Evolutionary conservation across 2,329 filamentous ascomycete genomes (phyloP), one percentile per base, ranked within the genome.

Genomic region (Hymenoscyphus scutula): DNA sequence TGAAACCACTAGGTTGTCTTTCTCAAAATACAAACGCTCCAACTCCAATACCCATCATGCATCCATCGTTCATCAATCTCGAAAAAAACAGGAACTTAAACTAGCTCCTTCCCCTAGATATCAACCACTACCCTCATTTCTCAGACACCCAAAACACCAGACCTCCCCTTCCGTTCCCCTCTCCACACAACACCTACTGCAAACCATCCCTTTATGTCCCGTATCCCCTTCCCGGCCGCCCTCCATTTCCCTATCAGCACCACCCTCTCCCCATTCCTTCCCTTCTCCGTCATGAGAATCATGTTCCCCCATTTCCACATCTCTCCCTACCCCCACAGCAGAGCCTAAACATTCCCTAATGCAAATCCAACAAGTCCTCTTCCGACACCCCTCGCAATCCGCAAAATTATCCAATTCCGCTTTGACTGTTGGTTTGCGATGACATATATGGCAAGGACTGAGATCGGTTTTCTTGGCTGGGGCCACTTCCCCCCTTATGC

Each of bases 101-200:
- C 5, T 37, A 37, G 15, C 5, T 17, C 34, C 15, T 4, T 4
- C 3, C 10, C 13, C 34, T 8, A 0, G n/a, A 13, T n/a, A 19
- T 61, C 59, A 64, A 19, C 54, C 56, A 53, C 58, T 19, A 7
- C 56, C 61, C 19, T 67, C 65, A 30, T 62, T 58, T 27, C 66
- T 67, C 48, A 88, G 76, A 67, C 88, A 90, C 1, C 85, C 85
- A 56, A 89, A 74, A 69, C 88, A 91, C 63, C 85, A 82, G 5
- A 89, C 82, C 56, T 90, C 86, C 29, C 88, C 88, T 59, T 89
- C 82, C 23, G 76, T 70, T 0, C 87, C 87, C 27, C 79, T 80
- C 72, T 91, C 88, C 2, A 89, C 81, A 71, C 87, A 90, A 74
- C 88, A 91, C 19, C 81, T 80, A 70, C 87, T 89, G 72, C 88